Evolutionary conservation across 352 stramenopile species (phyloP), one percentile per base, ranked within the genome.

Genomic region (Phytophthora sp.): DNA sequence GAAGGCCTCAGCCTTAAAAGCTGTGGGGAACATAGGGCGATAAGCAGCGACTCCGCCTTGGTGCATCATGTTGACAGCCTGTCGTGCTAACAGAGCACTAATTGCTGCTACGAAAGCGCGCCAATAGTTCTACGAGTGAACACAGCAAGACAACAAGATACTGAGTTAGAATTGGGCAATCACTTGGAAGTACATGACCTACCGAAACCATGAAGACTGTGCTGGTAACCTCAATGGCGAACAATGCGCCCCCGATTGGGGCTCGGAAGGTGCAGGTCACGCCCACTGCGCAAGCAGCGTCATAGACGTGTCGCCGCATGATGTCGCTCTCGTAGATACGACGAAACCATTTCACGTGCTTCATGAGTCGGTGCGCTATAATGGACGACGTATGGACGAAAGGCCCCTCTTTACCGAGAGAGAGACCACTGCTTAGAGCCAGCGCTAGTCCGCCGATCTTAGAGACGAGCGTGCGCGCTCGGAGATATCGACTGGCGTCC

Each of bases 401-500:
- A 11, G 97, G 96, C 2, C 97, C 97, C 83, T 99, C 97, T 58
- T 97, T 98, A 24, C 97, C 97, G 1, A 99, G 86, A 6, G 94
- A 96, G 45, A 99, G 80, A 13, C 95, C 96, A 29, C 84, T 94
- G 0, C 92, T 82, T 12, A 99, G 78, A 13, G 88, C 90, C 30
- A 98, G 92, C 3, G 90, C 88, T 0, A 99, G 88, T n/a, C 96
- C 97, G 3, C 97, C 70, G 15, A 84, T 74, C 57, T 97, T 97
- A 2, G 86, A 84, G 4, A 91, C 38, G 13, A 94, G 66, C 20
- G 82, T 93, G 15, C 74, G 74, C 3, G 66, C 53, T 7, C 69
- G 45, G 3, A 89, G 66, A 38, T 84, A 84, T 13, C 70, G 61
- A 36, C 80, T 71, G 4, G 76, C 78, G 23, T 92, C 77, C 21